Evolutionary conservation across 495 filamentous ascomycete genomes (phyloP), one percentile per base, ranked within the genome.

Genomic region (Penicillium ochrochloron): DNA sequence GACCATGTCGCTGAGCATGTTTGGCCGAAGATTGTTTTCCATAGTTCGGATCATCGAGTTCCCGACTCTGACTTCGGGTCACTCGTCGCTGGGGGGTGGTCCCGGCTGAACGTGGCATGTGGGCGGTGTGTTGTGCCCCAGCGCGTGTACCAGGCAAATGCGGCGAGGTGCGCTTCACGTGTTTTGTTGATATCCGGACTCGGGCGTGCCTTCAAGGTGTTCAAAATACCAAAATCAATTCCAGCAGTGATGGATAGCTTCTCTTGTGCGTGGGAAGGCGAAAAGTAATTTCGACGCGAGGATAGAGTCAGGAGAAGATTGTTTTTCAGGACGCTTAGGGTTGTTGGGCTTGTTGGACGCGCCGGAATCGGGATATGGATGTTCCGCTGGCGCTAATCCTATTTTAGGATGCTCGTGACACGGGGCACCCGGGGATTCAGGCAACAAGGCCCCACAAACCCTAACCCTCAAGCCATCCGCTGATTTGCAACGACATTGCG

Each of bases 21-120:
- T 19, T 29, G 15, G 34, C 29, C 17, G 51, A 51, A 14, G 42
- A 42, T 4, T 34, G 34, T 34, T 50, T 46, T 8, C 27, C 33
- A 19, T 46, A 21, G 34, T n/a, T 50, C 15, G 48, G 10, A 19
- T 57, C 62, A 33, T 70, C 63, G 14, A 61, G 60, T 37, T 69
- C 71, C 10, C 67, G 72, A 50, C 70, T 73, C 44, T 70, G 68
- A 50, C 73, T 74, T 44, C 73, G 61, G 2, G 73, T 74, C 25
- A 70, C 60, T 44, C 72, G 71, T 12, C 68, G 59, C 15, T 34
- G 46, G 19, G 67, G 46, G 31, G 44, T 29, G 23, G 57, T 33
- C 54, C 59, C 39, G 23, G 25, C 60, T 9, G 54, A 52, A 25
- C 60, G 63, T 12, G 66, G 60, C 71, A 73, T 73, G 21, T 55